These are phyloP conservation scores for Scolecobasidium constrictum DNA, from an alignment of 2,329 filamentous ascomycete genomes.

Conservation along the genomic window DNA sequence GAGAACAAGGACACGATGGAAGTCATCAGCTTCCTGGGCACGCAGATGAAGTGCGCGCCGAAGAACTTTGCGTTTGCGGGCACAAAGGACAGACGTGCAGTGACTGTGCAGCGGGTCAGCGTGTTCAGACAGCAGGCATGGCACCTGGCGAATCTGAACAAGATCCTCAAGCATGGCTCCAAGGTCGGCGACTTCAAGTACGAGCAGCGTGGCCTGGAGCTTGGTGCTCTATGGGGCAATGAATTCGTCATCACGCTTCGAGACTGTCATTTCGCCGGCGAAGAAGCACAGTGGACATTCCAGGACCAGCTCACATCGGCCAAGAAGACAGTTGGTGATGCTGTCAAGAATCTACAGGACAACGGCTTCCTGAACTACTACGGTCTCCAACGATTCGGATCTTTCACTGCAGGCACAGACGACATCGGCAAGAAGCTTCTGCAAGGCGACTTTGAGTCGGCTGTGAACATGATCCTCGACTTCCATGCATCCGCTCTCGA, in stretches of 20 bases:
- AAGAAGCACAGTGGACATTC: constrained; percentile 19
- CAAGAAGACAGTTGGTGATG: constrained; percentile 40
- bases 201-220: constrained; percentile 56
- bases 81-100: constrained; percentile 82
- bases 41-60: constrained; percentile 55
- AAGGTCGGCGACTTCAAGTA: constrained; percentile 74
- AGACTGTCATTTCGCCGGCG: constrained; percentile 57
- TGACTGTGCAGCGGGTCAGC: constrained; percentile 74
- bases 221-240: constrained; percentile 80
- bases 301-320: constrained; percentile 33
- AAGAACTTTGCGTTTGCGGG: constrained; percentile 74
- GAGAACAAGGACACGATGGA: constrained; percentile 98
- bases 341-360: constrained; percentile 56
- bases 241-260: constrained; percentile 89
- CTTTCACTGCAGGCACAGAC: constrained; percentile 77
- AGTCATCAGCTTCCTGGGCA: constrained; percentile 64
- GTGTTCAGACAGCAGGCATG: constrained; percentile 49
- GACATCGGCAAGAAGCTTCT: constrained; percentile 76
- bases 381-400: constrained; percentile 92
- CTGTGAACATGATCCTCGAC: constrained; percentile 64
- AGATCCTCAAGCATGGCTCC: constrained; percentile 44
- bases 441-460: constrained; percentile 67
- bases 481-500: constrained; percentile 56
- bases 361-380: constrained; percentile 96
- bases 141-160: constrained; percentile 54